Evolutionary conservation across 2,329 filamentous ascomycete genomes (phyloP).

Genomic region (Xylaria sp.): DNA sequence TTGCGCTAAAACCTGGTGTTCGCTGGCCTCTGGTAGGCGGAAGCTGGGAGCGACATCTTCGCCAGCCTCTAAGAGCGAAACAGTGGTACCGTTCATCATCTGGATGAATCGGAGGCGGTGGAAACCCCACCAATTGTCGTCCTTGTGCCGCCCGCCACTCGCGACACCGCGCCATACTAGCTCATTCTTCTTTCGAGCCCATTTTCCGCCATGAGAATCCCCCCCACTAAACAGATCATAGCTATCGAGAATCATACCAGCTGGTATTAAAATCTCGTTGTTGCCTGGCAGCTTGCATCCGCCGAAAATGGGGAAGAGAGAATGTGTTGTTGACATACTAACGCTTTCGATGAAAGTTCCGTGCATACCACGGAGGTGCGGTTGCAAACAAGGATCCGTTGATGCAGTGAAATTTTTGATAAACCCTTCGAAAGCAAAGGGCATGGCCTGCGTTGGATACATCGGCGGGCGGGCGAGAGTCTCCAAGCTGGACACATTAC

Average conservation of each 20-base stretch:
- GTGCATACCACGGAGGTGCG: constrained; percentile 61
- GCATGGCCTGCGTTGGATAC: constrained; percentile 42
- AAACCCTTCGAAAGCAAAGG: constrained; percentile 58
- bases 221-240: constrained; percentile 68
- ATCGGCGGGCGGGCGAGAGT: constrained; percentile 39
- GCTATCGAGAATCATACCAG: constrained; percentile 69
- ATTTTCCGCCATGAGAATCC: constrained; percentile 62
- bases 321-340: constrained; percentile 61
- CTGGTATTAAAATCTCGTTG: constrained; percentile 72
- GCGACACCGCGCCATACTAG: constrained; percentile 72
- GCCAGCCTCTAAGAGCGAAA: constrained; percentile 58
- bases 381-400: constrained; percentile 68
- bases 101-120: constrained; percentile 74
- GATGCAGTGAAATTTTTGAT: constrained; percentile 68
- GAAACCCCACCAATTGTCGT: constrained; percentile 71
- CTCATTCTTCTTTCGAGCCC: constrained; percentile 64
- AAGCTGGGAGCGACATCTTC: constrained; percentile 57
- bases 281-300: constrained; percentile 71
- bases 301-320: constrained; percentile 69
- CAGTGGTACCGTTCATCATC: constrained; percentile 72
- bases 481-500: constrained; percentile 48
- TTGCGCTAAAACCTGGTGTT: constrained; percentile 54
- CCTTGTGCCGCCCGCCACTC: constrained; percentile 63
- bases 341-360: constrained; percentile 67
- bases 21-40: constrained; percentile 50